Evolutionary conservation across 306 rosid genomes (phyloP).

Genomic region (Quercus glauca): DNA sequence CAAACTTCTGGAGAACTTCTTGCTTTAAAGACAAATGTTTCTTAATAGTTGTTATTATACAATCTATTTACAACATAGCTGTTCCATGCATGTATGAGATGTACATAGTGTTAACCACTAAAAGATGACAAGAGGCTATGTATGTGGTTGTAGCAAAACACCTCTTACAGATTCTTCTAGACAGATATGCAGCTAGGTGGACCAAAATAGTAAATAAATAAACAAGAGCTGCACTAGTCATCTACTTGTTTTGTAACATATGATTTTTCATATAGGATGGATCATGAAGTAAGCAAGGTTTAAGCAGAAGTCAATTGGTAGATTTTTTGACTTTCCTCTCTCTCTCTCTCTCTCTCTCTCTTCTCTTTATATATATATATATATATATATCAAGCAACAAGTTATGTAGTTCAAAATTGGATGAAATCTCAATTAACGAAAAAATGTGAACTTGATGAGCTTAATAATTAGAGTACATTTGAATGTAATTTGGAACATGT

Average conservation of each 20-base stretch:
- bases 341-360: neutral
- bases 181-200: neutral
- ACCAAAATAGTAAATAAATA: neutral
- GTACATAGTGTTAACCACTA: constrained; percentile 4
- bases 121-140: constrained; percentile 9
- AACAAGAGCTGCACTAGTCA: neutral
- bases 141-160: neutral
- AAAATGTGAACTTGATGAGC: constrained; percentile 4
- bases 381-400: neutral
- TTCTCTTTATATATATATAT: neutral
- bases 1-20: neutral
- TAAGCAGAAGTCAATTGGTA: neutral
- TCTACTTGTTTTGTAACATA: neutral
- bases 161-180: constrained; percentile 8
- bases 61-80: neutral
- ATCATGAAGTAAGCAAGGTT: neutral
- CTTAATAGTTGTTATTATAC: neutral
- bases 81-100: constrained; percentile 2
- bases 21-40: neutral
- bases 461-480: constrained; percentile 11
- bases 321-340: neutral
- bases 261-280: neutral
- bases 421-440: neutral
- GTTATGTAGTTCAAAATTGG: neutral
- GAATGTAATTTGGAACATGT: constrained; percentile 13